Conservation (phyloP, 495 filamentous ascomycete genomes). For the Lasiosphaeria hispida region DNA sequence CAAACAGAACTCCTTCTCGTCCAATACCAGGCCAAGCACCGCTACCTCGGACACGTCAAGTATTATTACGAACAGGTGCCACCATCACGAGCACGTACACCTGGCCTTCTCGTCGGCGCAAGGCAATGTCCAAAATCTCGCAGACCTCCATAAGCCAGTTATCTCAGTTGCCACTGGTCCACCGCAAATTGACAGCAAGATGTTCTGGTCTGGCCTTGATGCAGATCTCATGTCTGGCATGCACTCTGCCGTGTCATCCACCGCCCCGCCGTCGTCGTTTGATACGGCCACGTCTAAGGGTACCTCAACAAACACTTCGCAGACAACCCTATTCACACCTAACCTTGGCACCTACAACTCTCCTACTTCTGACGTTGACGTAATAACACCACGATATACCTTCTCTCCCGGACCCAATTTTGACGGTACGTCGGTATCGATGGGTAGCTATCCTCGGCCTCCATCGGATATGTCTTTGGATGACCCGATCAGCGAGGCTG, state of each 20-base stretch:
- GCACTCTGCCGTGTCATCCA: constrained; percentile 25
- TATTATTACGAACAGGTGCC: constrained; percentile 14
- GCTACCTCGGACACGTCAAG: constrained; percentile 19
- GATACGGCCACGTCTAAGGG: constrained; percentile 20
- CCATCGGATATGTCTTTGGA: constrained; percentile 27
- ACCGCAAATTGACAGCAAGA: constrained; percentile 18
- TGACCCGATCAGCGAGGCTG: constrained; percentile 11
- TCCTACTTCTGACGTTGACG: not conserved
- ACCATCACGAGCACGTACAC: constrained; percentile 5
- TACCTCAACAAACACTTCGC: constrained; percentile 28
- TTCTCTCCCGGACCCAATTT: constrained; percentile 20
- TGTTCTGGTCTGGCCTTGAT: constrained; percentile 26
- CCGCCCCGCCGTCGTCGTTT: constrained; percentile 21
- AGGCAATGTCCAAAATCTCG: constrained; percentile 2
- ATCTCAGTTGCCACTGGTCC: not conserved
- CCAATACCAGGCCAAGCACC: constrained; percentile 21
- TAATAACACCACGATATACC: constrained; percentile 17
- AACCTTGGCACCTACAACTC: constrained; percentile 15
- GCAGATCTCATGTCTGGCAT: constrained; percentile 20
- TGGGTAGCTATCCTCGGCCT: constrained; percentile 3
- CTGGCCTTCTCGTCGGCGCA: constrained; percentile 14
- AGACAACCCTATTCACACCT: constrained; percentile 26
- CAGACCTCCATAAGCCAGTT: constrained; percentile 16
- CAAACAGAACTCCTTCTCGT: constrained; percentile 14
- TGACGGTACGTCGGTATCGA: constrained; percentile 2